phyloP scores from a whole-genome alignment of 257 asterid genomes.

The Nicotiana tomentosiformis region DNA sequence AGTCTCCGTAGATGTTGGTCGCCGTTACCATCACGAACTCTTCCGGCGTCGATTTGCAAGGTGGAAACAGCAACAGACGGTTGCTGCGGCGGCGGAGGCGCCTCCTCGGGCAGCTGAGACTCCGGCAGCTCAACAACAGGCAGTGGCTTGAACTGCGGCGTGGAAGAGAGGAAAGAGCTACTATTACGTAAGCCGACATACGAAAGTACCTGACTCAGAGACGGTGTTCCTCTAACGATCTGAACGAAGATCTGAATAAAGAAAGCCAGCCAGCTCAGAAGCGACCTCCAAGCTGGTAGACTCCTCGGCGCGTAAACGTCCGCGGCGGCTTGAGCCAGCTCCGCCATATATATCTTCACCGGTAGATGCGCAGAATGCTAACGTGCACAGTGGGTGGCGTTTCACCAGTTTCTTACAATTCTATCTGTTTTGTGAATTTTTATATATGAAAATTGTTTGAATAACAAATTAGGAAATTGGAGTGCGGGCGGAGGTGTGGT shows the following conservation, averaged over 20 bases:
- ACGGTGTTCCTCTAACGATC: constrained; percentile 87
- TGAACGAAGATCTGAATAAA: constrained; percentile 88
- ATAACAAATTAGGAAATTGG: not conserved
- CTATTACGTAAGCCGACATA: constrained; percentile 54
- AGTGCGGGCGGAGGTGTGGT: constrained; percentile 20
- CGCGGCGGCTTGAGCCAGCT: constrained; percentile 63
- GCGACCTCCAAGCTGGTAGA: constrained; percentile 73
- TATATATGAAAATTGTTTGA: not conserved
- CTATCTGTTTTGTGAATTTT: not conserved
- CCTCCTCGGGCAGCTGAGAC: constrained; percentile 32
- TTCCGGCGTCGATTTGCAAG: constrained; percentile 8
- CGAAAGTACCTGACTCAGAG: constrained; percentile 61
- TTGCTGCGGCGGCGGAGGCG: constrained; percentile 19
- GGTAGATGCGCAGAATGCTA: not conserved
- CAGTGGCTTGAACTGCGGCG: constrained; percentile 57
- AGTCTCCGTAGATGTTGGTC: constrained; percentile 20
- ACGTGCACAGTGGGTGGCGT: not conserved
- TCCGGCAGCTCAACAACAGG: constrained; percentile 69
- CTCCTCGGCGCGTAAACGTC: constrained; percentile 83
- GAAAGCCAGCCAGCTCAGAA: constrained; percentile 78
- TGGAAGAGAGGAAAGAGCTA: constrained; percentile 39
- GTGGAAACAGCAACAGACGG: constrained; percentile 15
- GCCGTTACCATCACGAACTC: not conserved
- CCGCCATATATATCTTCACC: constrained; percentile 53
- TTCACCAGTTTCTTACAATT: not conserved